These are phyloP conservation scores for Trichoderma koningii DNA, from an alignment of 2,329 filamentous ascomycete genomes.

Conservation along the genomic window DNA sequence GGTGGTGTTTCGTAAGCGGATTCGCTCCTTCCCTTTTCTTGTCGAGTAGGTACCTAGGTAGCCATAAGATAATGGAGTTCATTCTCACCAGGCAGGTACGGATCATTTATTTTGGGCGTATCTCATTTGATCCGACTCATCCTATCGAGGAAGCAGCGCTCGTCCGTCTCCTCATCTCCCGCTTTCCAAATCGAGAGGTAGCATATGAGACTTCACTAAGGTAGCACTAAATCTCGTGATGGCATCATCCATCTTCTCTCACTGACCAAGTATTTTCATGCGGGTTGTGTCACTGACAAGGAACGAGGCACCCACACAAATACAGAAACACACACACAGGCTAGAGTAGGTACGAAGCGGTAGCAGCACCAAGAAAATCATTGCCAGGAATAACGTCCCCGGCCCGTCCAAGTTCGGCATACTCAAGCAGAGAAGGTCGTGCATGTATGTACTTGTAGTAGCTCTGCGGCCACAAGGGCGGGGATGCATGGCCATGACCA, in stretches of 20 bases:
- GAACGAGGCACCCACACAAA: constrained; percentile 5
- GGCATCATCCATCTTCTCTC: constrained; percentile 1
- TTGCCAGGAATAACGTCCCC: too few species aligned
- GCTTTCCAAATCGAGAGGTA: not conserved
- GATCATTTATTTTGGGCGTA: not conserved
- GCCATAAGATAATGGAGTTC: not conserved
- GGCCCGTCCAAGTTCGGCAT: not conserved
- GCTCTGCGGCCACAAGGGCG: not conserved
- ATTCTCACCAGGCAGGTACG: not conserved
- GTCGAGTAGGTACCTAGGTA: not conserved
- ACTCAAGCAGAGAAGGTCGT: not conserved
- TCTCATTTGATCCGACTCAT: too few species aligned
- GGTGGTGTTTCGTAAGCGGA: not conserved
- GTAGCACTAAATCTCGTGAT: constrained; percentile 10
- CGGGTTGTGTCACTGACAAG: not conserved
- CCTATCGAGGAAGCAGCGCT: not conserved
- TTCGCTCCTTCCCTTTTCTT: not conserved
- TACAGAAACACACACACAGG: not conserved
- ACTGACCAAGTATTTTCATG: not conserved
- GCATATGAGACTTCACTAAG: not conserved
- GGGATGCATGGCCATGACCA: constrained; percentile 5
- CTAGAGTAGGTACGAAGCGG: not conserved
- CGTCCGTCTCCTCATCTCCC: not conserved
- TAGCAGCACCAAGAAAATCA: too few species aligned
- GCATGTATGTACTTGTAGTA: not conserved